These are phyloP conservation scores for Pyrenochaeta sp. DNA, from an alignment of 2,329 filamentous ascomycete species.

Conservation along the genomic window DNA sequence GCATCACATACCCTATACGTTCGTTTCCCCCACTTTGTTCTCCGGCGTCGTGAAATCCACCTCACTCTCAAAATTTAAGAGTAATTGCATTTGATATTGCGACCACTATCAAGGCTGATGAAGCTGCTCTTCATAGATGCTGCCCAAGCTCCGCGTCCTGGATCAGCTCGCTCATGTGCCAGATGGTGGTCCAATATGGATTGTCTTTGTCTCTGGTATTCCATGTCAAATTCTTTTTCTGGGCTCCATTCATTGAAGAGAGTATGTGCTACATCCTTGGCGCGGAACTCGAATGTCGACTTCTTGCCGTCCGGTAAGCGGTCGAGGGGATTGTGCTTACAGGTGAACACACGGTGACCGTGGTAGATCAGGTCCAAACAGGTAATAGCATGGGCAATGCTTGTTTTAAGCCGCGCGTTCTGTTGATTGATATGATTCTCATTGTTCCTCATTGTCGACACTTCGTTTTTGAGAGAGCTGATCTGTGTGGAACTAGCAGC, in stretches of 20 bases:
- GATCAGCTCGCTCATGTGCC: constrained; percentile 9
- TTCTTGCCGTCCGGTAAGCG: background rate
- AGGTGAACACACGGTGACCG: constrained; percentile 11
- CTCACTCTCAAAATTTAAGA: no score
- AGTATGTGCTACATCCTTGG: background rate
- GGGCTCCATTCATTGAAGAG: constrained; percentile 1
- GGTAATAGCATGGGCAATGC: constrained; percentile 5
- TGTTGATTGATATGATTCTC: background rate
- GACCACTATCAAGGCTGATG: background rate
- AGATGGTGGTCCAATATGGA: constrained; percentile 12
- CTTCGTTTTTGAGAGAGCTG: background rate
- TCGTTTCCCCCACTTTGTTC: no score
- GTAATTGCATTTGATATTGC: background rate
- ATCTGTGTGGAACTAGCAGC: background rate
- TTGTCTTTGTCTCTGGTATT: constrained; percentile 4
- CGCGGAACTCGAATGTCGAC: background rate
- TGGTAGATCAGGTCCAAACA: constrained; percentile 9
- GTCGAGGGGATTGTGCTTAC: constrained; percentile 1
- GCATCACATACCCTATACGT: no score
- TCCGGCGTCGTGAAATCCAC: no score
- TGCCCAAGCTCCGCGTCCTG: background rate
- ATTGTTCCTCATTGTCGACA: background rate
- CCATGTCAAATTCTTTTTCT: constrained; percentile 6
- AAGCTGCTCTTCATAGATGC: background rate
- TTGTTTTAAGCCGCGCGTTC: background rate